phyloP scores from a whole-genome alignment of 345 rosid species.

The Kandelia obovata region DNA sequence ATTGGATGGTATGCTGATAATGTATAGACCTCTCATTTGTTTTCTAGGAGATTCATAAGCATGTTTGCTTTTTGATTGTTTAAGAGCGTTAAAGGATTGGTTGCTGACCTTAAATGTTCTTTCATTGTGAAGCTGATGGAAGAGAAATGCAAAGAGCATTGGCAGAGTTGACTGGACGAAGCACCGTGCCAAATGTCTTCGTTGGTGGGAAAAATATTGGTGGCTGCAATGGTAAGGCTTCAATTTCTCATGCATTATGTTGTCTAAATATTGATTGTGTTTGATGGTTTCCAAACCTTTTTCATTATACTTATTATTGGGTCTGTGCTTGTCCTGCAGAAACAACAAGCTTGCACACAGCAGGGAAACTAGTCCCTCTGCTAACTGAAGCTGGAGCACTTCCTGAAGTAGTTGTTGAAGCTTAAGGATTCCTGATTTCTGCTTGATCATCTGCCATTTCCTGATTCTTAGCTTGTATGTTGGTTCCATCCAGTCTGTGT shows the following conservation, averaged over 20 bases:
- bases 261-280: not conserved
- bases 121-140: conserved; percentile 57
- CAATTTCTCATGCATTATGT: not conserved
- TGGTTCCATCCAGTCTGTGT: not conserved
- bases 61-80: not conserved
- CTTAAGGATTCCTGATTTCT: conserved; percentile 20
- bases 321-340: conserved; percentile 35
- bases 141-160: conserved; percentile 52
- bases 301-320: not conserved
- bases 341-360: conserved; percentile 44
- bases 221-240: conserved; percentile 64
- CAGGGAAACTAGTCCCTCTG: conserved; percentile 67
- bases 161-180: conserved; percentile 63
- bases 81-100: too few species aligned
- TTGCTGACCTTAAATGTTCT: too few species aligned
- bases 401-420: conserved; percentile 30
- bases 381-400: conserved; percentile 76
- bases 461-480: not conserved
- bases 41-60: not conserved
- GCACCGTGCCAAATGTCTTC: conserved; percentile 70
- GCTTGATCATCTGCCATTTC: not conserved
- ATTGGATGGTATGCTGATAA: too few species aligned
- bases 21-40: too few species aligned
- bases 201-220: conserved; percentile 80
- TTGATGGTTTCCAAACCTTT: not conserved